Conservation (phyloP, 106 monocot genomes). For the Acorus gramineus region DNA sequence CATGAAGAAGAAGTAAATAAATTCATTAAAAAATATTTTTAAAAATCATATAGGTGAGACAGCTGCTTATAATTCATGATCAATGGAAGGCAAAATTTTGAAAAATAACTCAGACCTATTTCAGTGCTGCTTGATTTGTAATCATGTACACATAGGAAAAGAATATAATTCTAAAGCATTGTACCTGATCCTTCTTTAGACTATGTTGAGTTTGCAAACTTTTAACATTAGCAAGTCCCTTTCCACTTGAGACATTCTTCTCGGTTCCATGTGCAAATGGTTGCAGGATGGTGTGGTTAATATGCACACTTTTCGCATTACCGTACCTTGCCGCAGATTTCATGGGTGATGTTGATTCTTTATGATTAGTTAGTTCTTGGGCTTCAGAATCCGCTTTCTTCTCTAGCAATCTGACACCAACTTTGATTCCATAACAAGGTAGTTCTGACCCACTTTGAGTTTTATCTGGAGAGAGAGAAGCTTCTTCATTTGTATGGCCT, state of each 20-base stretch:
- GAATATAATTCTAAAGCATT: background rate
- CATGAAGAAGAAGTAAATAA: too few relatives aligned
- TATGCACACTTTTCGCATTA: slow-evolving; percentile 8
- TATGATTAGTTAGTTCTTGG: slow-evolving; percentile 6
- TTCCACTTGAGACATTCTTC: slow-evolving; percentile 19
- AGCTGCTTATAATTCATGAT: slow-evolving; percentile 18
- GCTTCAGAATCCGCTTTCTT: slow-evolving; percentile 5
- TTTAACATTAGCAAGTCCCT: slow-evolving; percentile 6
- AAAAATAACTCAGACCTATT: too few relatives aligned
- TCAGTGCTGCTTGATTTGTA: background rate
- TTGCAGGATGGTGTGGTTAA: slow-evolving; percentile 24
- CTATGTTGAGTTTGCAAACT: slow-evolving; percentile 5
- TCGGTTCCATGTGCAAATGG: slow-evolving; percentile 34
- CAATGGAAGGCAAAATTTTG: background rate
- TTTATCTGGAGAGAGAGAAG: too few relatives aligned
- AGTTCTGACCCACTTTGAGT: background rate
- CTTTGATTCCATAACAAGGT: slow-evolving; percentile 2
- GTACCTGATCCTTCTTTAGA: slow-evolving; percentile 23
- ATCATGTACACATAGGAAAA: background rate
- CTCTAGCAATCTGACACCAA: slow-evolving; percentile 11
- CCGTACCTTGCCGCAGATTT: slow-evolving; percentile 13
- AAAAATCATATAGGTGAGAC: background rate
- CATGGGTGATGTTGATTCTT: slow-evolving; percentile 7
- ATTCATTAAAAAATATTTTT: too few relatives aligned
- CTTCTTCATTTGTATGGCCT: too few relatives aligned